A percentile compares a stretch with the other conserved stretches of the same genome.
Conservation (phyloP, 2,329 filamentous ascomycete species). For the Mycosphaerelloides madeirae region DNA sequence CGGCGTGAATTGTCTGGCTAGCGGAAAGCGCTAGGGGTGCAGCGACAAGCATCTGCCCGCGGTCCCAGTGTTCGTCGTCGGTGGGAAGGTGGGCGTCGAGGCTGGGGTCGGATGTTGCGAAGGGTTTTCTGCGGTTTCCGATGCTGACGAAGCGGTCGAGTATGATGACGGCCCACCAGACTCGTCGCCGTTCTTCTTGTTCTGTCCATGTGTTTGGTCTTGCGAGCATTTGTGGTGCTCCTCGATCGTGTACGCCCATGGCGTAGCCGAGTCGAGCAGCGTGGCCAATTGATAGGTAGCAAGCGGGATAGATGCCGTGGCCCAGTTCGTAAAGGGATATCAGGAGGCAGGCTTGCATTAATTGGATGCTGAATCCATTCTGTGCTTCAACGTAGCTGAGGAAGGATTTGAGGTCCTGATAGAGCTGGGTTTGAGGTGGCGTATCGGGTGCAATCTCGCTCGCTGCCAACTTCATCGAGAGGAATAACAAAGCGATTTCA, state of each 20-base stretch:
- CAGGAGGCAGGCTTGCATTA: conserved; percentile 45
- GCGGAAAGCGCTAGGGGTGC: conserved; percentile 25
- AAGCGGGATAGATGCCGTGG: conserved; percentile 49
- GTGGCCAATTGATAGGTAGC: conserved; percentile 46
- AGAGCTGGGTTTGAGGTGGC: conserved; percentile 36
- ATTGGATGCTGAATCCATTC: conserved; percentile 40
- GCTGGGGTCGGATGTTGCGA: conserved; percentile 23
- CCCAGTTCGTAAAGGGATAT: conserved; percentile 47
- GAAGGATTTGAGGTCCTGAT: conserved; percentile 43
- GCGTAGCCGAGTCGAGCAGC: conserved; percentile 45
- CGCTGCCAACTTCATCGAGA: conserved; percentile 46
- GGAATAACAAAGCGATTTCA: conserved; percentile 45
- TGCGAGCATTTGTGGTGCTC: conserved; percentile 35
- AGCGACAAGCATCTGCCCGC: conserved; percentile 24
- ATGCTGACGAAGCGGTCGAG: conserved; percentile 39
- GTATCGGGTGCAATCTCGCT: conserved; percentile 34
- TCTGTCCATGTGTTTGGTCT: conserved; percentile 43
- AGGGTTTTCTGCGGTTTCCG: conserved; percentile 23
- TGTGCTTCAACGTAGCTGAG: conserved; percentile 39
- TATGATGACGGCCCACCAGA: conserved; percentile 49
- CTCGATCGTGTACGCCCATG: conserved; percentile 41
- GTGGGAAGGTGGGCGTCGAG: conserved; percentile 32
- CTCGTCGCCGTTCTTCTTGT: conserved; percentile 43
- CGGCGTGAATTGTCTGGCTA: conserved; percentile 20
- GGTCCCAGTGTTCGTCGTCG: conserved; percentile 41